Evolutionary conservation across 371 early-diverging fungal genomes (phyloP).

Genomic region (Rozella allomycis): DNA sequence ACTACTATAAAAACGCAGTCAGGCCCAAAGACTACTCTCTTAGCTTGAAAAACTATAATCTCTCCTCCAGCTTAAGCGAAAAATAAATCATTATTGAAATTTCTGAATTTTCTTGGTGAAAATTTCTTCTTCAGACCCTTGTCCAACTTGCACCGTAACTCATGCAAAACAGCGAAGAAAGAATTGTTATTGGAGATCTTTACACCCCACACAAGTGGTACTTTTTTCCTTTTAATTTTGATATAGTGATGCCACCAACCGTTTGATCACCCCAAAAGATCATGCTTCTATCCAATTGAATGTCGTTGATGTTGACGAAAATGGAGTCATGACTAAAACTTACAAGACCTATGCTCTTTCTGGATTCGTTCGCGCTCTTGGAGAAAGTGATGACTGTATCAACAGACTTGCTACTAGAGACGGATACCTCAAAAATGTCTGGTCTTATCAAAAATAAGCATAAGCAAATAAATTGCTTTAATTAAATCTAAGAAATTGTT

Average conservation of each 20-base stretch:
- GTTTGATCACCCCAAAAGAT: conserved; percentile 79
- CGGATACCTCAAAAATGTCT: conserved; percentile 45
- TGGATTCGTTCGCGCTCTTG: conserved; percentile 72
- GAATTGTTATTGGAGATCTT: conserved; percentile 65
- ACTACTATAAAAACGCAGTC: too few species aligned
- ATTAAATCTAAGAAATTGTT: too few species aligned
- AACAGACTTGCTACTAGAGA: conserved; percentile 84
- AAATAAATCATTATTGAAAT: too few species aligned
- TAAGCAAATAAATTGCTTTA: too few species aligned
- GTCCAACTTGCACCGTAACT: too few species aligned
- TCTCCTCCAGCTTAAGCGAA: too few species aligned
- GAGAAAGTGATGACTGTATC: conserved; percentile 86
- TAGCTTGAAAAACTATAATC: too few species aligned
- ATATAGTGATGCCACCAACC: conserved; percentile 61
- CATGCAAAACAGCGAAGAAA: conserved; percentile 40
- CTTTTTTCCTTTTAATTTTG: background rate
- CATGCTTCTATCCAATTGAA: conserved; percentile 96
- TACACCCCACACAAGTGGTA: conserved; percentile 92
- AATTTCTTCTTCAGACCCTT: too few species aligned
- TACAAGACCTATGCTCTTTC: conserved; percentile 74
- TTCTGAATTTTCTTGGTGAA: too few species aligned
- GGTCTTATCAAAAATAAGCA: too few species aligned
- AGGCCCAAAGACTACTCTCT: too few species aligned
- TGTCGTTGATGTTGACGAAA: conserved; percentile 79
- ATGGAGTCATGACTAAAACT: conserved; percentile 50